Evolutionary conservation across 2,329 filamentous ascomycete genomes (phyloP), one percentile per base, ranked within the genome.

Genomic region (Ophiostoma populinum): DNA sequence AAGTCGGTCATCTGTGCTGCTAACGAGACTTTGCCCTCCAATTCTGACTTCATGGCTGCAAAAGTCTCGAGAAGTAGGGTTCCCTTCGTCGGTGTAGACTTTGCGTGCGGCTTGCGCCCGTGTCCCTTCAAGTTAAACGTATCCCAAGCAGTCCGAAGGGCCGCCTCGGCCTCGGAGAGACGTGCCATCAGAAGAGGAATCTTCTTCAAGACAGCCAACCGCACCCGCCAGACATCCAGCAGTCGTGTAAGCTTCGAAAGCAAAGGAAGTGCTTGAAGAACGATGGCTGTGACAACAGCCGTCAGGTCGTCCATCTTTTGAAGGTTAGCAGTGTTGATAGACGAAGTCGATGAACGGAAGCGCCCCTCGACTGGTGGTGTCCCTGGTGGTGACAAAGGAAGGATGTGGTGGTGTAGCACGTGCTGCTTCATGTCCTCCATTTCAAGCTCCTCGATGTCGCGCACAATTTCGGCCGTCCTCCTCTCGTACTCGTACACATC

Each of bases 401-500:
- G 58, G 50, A 79, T 75, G 58, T 93, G 80, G 47, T 80, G 80
- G 53, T 78, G 75, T 42, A 94, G 60, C 45, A 94, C 80, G 49
- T 87, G 80, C 29, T 69, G 72, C 58, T 98, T 95, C 51, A 98
- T 75, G 43, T 92, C 83, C 48, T 95, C 81, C 25, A 92, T 62
- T 36, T 80, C 70, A 34, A 90, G 59, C 25, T 69, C 65, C 37
- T 80, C 70, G 58, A 90, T 60, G 38, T 75, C 73, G 29, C 65
- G 61, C 11, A 62, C 65, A 39, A 95, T 92, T 43, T 80, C 70
- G 35, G 80, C 75, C 10, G 92, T 62, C 25, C 86, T 71, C 38
- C 54, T 58, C 47, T 90, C 80, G 52, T 90, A 86, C 33, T 59
- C 58, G 31, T 65, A 55, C 2, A 92, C 71, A 24, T 79, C 64